Conservation (phyloP, 805 yeast species). For the Ogataea naganishii region DNA sequence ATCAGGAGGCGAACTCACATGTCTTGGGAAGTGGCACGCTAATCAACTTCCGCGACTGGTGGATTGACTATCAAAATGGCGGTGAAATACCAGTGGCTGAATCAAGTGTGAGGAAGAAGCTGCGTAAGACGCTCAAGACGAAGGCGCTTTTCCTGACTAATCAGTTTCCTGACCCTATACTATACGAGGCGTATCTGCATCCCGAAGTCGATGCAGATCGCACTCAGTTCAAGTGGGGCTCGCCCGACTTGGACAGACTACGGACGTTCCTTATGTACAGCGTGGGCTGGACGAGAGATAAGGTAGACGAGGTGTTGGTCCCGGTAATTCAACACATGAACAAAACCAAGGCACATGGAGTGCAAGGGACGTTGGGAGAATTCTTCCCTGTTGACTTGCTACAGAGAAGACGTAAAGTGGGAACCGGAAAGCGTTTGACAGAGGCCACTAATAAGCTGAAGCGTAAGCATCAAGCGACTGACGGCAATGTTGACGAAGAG, state of each 20-base stretch:
- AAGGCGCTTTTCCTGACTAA: constrained; percentile 45
- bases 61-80: constrained; percentile 36
- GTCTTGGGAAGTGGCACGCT: constrained; percentile 13
- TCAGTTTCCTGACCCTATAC: constrained; percentile 61
- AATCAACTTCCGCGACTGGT: constrained; percentile 44
- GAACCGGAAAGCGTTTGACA: constrained; percentile 52
- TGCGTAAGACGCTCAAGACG: constrained; percentile 49
- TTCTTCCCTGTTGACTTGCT: constrained; percentile 57
- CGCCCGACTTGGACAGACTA: constrained; percentile 74
- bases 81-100: constrained; percentile 30
- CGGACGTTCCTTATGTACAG: constrained; percentile 59
- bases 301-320: constrained; percentile 72
- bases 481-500: constrained; percentile 1
- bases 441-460: constrained; percentile 46
- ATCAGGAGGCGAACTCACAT: constrained; percentile 1
- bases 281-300: constrained; percentile 73
- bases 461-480: constrained; percentile 5
- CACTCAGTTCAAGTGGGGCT: constrained; percentile 82
- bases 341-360: constrained; percentile 42
- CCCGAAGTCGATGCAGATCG: constrained; percentile 84
- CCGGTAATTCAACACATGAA: constrained; percentile 82
- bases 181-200: constrained; percentile 61
- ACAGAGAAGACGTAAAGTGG: constrained; percentile 34
- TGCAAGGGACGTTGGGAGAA: constrained; percentile 55
- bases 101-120: constrained; percentile 43